Conservation (phyloP, 306 rosid genomes). For the Vachellia collinsii region DNA sequence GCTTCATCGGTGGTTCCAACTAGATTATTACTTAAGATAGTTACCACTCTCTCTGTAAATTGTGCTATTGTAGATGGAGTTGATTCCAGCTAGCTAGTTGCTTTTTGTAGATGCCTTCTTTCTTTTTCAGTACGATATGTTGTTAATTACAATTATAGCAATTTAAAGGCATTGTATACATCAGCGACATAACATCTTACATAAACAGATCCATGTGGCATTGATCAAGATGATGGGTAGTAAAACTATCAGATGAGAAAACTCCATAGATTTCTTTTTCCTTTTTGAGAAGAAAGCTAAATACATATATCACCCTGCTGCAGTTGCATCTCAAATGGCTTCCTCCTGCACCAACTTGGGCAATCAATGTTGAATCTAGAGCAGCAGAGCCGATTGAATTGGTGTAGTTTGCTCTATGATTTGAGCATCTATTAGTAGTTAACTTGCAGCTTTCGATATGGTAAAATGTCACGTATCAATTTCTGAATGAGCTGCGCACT, state of each 20-base stretch:
- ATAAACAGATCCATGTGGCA: too few species aligned
- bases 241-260: background rate
- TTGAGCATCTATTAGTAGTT: slow-evolving; percentile 12
- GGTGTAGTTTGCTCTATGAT: background rate
- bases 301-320: background rate
- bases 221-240: too few species aligned
- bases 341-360: background rate
- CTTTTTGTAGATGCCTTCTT: background rate
- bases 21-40: too few species aligned
- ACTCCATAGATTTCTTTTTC: background rate
- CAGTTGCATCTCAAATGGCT: slow-evolving; percentile 19
- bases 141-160: background rate
- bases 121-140: background rate
- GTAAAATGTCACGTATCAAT: background rate
- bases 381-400: background rate
- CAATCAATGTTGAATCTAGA: background rate
- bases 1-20: too few species aligned
- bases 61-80: too few species aligned
- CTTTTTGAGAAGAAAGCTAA: background rate
- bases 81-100: too few species aligned
- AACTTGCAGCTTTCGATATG: background rate
- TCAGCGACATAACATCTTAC: background rate
- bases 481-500: background rate
- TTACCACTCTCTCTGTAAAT: too few species aligned
- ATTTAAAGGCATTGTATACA: background rate